These are phyloP conservation scores for Centaurea solstitialis DNA, from an alignment of 129 eudicot genomes.

Conservation along the genomic window DNA sequence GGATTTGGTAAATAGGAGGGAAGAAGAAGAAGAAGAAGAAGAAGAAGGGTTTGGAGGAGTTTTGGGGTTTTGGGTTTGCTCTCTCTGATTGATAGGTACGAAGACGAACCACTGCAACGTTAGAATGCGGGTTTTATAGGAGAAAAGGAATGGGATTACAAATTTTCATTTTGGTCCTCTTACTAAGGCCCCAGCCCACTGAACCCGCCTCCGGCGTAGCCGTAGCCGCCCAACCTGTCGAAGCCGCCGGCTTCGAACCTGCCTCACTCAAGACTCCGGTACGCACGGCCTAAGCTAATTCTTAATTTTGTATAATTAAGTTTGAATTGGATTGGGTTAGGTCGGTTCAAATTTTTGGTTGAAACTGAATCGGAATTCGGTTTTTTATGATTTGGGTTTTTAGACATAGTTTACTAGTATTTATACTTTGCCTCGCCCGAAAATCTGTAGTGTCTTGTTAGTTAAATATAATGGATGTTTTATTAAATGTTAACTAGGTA, in stretches of 20 bases:
- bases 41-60: conserved; percentile 19
- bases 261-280: no score
- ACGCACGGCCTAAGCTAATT: no score
- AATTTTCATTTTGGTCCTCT: neutral
- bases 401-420: neutral
- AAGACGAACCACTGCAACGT: neutral
- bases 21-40: no score
- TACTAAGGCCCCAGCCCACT: no score
- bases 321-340: neutral
- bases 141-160: neutral
- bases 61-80: neutral
- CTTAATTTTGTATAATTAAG: neutral
- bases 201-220: no score
- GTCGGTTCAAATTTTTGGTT: neutral
- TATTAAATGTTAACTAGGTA: no score
- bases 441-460: no score
- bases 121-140: neutral
- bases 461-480: no score
- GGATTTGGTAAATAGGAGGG: neutral
- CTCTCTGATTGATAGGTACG: neutral
- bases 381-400: neutral
- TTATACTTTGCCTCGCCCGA: neutral
- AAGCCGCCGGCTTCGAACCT: no score
- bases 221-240: no score
- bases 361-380: neutral